Base-by-base conservation (phyloP, 1,284 basidiomycete species). In the Ustilago nuda region DNA sequence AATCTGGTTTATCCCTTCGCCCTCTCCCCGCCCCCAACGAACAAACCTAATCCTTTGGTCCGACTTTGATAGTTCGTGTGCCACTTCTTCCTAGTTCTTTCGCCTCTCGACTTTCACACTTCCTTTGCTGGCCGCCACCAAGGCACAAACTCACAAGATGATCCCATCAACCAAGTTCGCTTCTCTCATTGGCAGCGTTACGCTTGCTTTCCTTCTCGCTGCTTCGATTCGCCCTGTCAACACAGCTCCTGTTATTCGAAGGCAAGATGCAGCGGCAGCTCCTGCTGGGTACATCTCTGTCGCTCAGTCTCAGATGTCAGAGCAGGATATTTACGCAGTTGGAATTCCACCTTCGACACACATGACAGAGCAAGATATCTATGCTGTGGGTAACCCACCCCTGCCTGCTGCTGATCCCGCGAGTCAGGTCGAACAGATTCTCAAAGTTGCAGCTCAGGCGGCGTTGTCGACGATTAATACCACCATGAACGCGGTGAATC, bases 291-390 rank as follows among this genome's bases (percentile, higher is more conserved):
- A 50, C 55, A 61, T 65, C 56, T 64, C 64, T 17, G 72, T 76
- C 9, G 64, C 72, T 33, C 72, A 76, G 48, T 65, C 72, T 19
- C 53, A 64, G 39, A 76, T 71, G 72, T 57, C 13, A 37, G 67
- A 66, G 15, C 64, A 66, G 19, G 72, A 76, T 27, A 76, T 76
- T 32, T 76, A 76, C 54, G 63, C 61, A 6, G 37, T 76, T 17
- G 72, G 72, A 0, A 71, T 71, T 15, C 72, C 72, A 4, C 46
- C 43, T 15, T 33, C 37, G 9, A 39, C 70, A 15, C 17, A 19
- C 66, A 76, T 67, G 72, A 61, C 9, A 37, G 67, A 66, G n/a
- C 64, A 66, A n/a, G 72, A 76, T 27, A 71, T 76, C 27, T 76
- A 76, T 55, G 63, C 61, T n/a, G 37, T 76, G 7, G 72, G 68